These are phyloP conservation scores for Quillaja saponaria DNA, from an alignment of 306 rosid genomes.

Conservation along the genomic window DNA sequence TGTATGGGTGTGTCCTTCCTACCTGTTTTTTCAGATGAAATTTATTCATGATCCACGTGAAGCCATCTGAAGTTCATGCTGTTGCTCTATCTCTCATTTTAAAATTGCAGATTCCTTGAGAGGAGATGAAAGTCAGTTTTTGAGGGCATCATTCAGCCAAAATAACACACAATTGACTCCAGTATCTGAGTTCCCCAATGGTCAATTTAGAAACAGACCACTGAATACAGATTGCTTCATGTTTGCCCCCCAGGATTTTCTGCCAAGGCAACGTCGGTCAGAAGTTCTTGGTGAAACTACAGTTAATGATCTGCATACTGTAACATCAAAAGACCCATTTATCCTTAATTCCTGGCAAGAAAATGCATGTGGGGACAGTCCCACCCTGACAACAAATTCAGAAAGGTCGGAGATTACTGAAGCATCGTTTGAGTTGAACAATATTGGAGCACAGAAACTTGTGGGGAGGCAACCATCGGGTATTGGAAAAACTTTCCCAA, in stretches of 20 bases:
- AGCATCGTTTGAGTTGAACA: slow-evolving; percentile 51
- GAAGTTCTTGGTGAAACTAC: slow-evolving; percentile 39
- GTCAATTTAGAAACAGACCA: slow-evolving; percentile 23
- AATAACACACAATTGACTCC: slow-evolving; percentile 32
- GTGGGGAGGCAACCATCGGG: slow-evolving; percentile 40
- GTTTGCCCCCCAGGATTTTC: slow-evolving; percentile 41
- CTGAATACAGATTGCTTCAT: slow-evolving; percentile 44
- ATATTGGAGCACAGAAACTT: slow-evolving; percentile 46
- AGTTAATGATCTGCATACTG: slow-evolving; percentile 36
- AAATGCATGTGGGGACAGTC: slow-evolving; percentile 57
- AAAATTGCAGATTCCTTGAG: slow-evolving; percentile 38
- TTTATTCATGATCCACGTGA: too few species aligned
- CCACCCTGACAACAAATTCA: slow-evolving; percentile 62
- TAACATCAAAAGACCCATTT: slow-evolving; percentile 33
- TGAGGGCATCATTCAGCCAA: slow-evolving; percentile 28
- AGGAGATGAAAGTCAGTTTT: slow-evolving; percentile 30
- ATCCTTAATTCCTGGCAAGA: slow-evolving; percentile 46
- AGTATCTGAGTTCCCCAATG: slow-evolving; percentile 32
- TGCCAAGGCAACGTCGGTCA: slow-evolving; percentile 34
- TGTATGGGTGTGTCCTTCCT: too few species aligned
- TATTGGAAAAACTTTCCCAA: slow-evolving; percentile 36
- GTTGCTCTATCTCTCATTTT: neutral
- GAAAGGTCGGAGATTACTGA: slow-evolving; percentile 61
- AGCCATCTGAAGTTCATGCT: neutral
- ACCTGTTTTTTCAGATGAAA: too few species aligned